These are phyloP conservation scores for Symbiodinium natans DNA, from an alignment of 73 alveolate species.

Conservation along the genomic window DNA sequence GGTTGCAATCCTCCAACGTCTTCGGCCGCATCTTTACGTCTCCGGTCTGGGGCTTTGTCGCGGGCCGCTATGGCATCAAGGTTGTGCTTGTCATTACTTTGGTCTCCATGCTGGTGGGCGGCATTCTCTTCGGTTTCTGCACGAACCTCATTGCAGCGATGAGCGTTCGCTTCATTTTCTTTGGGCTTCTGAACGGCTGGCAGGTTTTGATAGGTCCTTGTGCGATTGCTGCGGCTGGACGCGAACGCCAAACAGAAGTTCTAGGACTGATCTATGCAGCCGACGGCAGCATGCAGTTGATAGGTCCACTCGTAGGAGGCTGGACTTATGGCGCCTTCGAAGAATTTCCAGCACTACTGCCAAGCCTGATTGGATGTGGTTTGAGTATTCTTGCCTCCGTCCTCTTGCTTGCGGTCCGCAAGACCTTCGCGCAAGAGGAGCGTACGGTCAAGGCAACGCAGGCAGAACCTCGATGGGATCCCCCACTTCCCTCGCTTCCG, in stretches of 20 bases:
- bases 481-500: neutral
- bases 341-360: slow-evolving; percentile 57
- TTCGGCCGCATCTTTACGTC: slow-evolving; percentile 59
- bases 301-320: slow-evolving; percentile 57
- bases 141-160: neutral
- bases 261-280: slow-evolving; percentile 46
- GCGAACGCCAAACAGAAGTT: slow-evolving; percentile 29
- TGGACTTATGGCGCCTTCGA: slow-evolving; percentile 66
- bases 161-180: slow-evolving; percentile 72
- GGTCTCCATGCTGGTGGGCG: slow-evolving; percentile 21
- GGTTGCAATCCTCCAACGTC: slow-evolving; percentile 19
- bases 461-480: neutral
- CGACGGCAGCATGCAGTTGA: slow-evolving; percentile 26
- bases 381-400: neutral
- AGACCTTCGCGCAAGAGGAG: neutral
- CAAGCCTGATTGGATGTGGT: slow-evolving; percentile 35
- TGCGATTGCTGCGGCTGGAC: slow-evolving; percentile 20
- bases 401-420: neutral
- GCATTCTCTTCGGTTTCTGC: slow-evolving; percentile 53
- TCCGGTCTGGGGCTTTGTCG: slow-evolving; percentile 46
- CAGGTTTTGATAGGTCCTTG: slow-evolving; percentile 31
- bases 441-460: neutral
- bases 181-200: slow-evolving; percentile 77
- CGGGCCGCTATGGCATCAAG: slow-evolving; percentile 34
- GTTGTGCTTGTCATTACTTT: slow-evolving; percentile 24